Percentiles rank a stretch among this genome's conserved stretches.
Conservation (phyloP, 2,329 filamentous ascomycete species). For the Podosphaera xanthii region DNA sequence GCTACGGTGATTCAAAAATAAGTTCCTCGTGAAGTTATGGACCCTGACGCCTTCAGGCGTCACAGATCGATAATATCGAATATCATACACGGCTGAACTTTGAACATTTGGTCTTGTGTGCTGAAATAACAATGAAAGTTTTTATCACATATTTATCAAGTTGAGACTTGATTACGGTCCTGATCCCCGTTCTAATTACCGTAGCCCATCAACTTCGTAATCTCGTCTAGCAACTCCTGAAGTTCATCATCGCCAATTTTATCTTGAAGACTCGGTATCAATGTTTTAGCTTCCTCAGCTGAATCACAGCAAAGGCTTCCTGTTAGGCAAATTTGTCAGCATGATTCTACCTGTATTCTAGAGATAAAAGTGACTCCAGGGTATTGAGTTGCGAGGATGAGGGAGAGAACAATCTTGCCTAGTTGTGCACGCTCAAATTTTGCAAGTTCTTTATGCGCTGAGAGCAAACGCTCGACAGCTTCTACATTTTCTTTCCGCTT, state of each 20-base stretch:
- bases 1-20: no score
- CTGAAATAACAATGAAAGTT: no score
- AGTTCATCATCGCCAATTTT: constrained; percentile 84
- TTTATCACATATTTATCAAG: no score
- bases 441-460: constrained; percentile 55
- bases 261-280: constrained; percentile 70
- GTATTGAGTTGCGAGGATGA: neutral
- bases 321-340: constrained; percentile 18
- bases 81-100: no score
- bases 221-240: constrained; percentile 71
- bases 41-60: no score
- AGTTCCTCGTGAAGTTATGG: no score
- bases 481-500: constrained; percentile 88
- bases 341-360: neutral
- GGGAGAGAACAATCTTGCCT: constrained; percentile 28
- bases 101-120: no score
- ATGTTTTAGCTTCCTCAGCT: constrained; percentile 84
- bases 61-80: no score
- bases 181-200: constrained; percentile 3
- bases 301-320: constrained; percentile 81
- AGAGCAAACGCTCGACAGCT: constrained; percentile 73
- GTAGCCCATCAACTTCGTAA: constrained; percentile 45
- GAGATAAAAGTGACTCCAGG: no score
- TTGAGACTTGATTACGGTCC: no score
- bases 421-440: constrained; percentile 88